Base-by-base conservation (phyloP, 2,329 filamentous ascomycete species). In the Fusarium lateritium region DNA sequence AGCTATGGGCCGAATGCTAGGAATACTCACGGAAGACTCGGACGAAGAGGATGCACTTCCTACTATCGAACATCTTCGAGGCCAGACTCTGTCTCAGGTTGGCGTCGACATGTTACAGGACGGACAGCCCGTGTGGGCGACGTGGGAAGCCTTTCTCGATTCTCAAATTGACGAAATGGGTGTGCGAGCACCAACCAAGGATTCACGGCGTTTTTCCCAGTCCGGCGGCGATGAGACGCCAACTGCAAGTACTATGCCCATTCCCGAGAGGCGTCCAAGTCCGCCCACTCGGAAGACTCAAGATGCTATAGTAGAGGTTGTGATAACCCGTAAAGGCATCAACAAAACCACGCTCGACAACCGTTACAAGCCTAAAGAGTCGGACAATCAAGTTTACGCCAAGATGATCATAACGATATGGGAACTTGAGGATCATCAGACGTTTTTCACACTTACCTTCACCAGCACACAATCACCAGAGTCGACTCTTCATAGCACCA, bases 371-470 rank as follows among this genome's bases (percentile, higher is more conserved):
- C 74, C 76, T 11, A 80, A 79, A 63, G 77, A 77, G 19, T 78
- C 76, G 8, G 78, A 80, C 22, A 78, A 77, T 50, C 83, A 82
- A 71, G 78, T 88, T 0, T 87, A 88, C 66, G 90, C 92, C 22
- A 91, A 90, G 68, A 92, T 94, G 90, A 92, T 94, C 46, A 88
- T 94, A 22, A 92, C 89, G 1, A 86, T 92, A 8, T 94, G 91
- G 90, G 85, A 88, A 62, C 83, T 87, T n/a, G 87, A 91, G 39
- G 88, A 92, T 42, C 84, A 85, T 21, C 86, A 90, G 69, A 88
- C 85, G 11, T 94, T 91, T 77, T 94, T 89, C 75, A 94, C 91
- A 3, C 80, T 94, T 60, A 93, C 91, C 0, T 94, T 94, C 64
- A 94, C 91, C 13, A 89, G 85, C 64, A 85, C 87, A 14, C 81